phyloP scores from a whole-genome alignment of 2,329 filamentous ascomycete genomes.

The Didymella pomorum region DNA sequence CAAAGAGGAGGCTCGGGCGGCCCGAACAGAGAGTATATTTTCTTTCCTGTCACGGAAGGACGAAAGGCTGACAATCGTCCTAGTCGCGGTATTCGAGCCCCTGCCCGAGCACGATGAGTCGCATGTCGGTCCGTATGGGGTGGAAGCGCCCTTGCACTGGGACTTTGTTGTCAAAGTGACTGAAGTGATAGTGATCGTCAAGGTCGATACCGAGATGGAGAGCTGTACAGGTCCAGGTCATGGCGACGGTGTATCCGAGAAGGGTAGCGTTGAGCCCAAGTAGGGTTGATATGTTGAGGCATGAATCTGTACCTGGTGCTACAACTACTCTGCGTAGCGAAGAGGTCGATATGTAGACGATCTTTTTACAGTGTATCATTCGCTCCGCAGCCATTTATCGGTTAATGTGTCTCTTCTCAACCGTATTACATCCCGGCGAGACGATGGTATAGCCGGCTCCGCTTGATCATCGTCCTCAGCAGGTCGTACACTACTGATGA shows the following conservation, averaged over 20 bases:
- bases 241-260: not conserved
- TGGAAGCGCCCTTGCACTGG: slow-evolving; percentile 21
- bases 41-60: no score
- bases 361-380: not conserved
- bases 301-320: not conserved
- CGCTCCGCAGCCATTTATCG: slow-evolving; percentile 6
- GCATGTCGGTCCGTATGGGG: slow-evolving; percentile 25
- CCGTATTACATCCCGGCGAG: not conserved
- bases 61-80: not conserved
- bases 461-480: not conserved
- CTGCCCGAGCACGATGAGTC: slow-evolving; percentile 21
- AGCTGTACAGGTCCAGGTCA: not conserved
- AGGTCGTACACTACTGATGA: slow-evolving; percentile 6
- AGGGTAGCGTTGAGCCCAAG: not conserved
- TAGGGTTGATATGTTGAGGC: not conserved
- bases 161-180: slow-evolving; percentile 6
- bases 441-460: not conserved
- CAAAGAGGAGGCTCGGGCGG: not conserved
- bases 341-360: not conserved
- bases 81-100: not conserved
- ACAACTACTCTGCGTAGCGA: not conserved
- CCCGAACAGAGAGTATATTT: not conserved
- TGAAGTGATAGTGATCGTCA: not conserved
- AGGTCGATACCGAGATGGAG: not conserved
- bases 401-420: not conserved